Evolutionary conservation across 106 monocot species (phyloP).

Genomic region (Iris macrosiphon): DNA sequence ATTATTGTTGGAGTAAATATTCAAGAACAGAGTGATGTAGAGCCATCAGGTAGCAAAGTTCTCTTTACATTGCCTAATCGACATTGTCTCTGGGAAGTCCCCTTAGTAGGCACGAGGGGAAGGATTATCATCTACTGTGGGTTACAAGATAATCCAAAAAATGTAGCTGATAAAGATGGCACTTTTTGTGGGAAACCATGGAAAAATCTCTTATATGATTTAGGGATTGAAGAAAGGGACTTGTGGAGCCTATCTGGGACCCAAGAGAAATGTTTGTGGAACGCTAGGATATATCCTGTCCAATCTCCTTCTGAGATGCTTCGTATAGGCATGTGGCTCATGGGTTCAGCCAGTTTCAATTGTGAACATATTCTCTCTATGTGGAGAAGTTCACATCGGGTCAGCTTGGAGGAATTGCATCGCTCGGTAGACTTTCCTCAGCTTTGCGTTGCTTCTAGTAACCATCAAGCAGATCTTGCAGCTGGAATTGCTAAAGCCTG

Average conservation of each 20-base stretch:
- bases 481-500: conserved; percentile 77
- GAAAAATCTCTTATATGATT: conserved; percentile 61
- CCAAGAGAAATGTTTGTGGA: conserved; percentile 72
- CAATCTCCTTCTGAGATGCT: conserved; percentile 56
- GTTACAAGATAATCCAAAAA: conserved; percentile 92
- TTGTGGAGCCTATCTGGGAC: conserved; percentile 39
- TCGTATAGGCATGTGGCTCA: conserved; percentile 76
- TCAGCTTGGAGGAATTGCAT: conserved; percentile 94
- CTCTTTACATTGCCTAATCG: conserved; percentile 62
- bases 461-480: conserved; percentile 77
- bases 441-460: conserved; percentile 48
- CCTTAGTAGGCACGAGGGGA: conserved; percentile 40
- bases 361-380: conserved; percentile 30
- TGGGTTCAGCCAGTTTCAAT: conserved; percentile 32
- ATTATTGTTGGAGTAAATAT: conserved; percentile 86
- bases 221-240: conserved; percentile 69
- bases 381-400: conserved; percentile 67
- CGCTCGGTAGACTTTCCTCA: conserved; percentile 56
- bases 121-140: conserved; percentile 77
- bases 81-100: conserved; percentile 95
- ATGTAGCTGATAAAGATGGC: conserved; percentile 35
- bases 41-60: conserved; percentile 2
- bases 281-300: conserved; percentile 75
- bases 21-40: conserved; percentile 10
- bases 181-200: conserved; percentile 97